Evolutionary conservation across 1,284 basidiomycete species (phyloP), one percentile per base, ranked within the genome.

Genomic region (Moesziomyces sp.): DNA sequence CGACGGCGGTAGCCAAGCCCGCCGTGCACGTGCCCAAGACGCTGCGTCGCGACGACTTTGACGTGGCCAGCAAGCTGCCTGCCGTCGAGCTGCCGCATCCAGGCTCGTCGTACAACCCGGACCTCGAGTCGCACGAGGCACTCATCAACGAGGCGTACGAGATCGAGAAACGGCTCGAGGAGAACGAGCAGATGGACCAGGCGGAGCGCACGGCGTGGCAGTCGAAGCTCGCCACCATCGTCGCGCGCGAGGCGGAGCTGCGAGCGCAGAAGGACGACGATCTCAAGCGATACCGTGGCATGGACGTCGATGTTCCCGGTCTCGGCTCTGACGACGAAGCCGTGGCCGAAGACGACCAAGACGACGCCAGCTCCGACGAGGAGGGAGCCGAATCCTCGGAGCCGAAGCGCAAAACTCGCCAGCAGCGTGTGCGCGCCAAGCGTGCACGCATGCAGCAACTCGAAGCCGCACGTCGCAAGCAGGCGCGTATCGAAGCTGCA

Each of bases 81-180:
- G 91, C 92, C 0, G 88, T 95, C 1, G 84, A 88, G 1, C 84
- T 89, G 7, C 96, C 96, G 0, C 92, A 93, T 73, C 90, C 90
- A 28, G 96, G 96, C 19, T 89, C 91, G 7, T 95, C 93, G n/a
- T 98, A 99, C 85, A 98, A 98, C 84, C 96, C 96, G 0, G 89
- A 90, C 0, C 89, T 88, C 16, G 87, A 89, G 10, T 89, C 91
- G 0, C 93, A 97, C 83, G 88, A 90, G 60, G 89, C 89, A 47
- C 88, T 97, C 3, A 85, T 99, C 18, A 86, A 88, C 14, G 82
- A 88, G 50, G 95, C 94, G 0, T 88, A 90, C 66, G 88, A 90
- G 60, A 86, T 88, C 30, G 94, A 90, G 23, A 86, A 86, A 38
- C 87, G 89, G 46, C 87, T 88, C 13, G 89, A 89, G 62, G 87